Evolutionary conservation across 345 rosid species (phyloP).

Genomic region (Camelina laxa): DNA sequence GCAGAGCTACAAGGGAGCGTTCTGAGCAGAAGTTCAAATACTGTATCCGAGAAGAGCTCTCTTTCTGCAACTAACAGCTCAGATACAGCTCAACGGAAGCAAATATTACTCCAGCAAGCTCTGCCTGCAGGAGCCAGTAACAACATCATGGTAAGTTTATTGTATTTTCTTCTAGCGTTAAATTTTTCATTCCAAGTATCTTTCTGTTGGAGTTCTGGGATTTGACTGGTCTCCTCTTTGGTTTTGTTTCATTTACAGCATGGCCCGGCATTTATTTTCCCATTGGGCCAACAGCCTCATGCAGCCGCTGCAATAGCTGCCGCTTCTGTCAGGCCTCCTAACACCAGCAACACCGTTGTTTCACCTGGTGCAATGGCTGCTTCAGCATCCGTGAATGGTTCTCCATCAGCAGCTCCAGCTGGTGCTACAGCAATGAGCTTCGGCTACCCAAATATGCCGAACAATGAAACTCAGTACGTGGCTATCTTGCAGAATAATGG

Average conservation of each 20-base stretch:
- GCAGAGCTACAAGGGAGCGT: slow-evolving; percentile 57
- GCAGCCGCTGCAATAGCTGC: slow-evolving; percentile 66
- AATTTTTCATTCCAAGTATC: neutral
- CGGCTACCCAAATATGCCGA: slow-evolving; percentile 67
- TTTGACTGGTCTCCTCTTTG: neutral
- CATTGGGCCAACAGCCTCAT: slow-evolving; percentile 73
- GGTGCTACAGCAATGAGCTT: slow-evolving; percentile 66
- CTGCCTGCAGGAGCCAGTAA: slow-evolving; percentile 67
- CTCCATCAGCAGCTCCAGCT: slow-evolving; percentile 55
- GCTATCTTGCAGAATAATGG: slow-evolving; percentile 77
- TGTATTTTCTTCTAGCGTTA: neutral
- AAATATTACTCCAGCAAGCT: slow-evolving; percentile 71
- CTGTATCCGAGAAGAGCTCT: slow-evolving; percentile 56
- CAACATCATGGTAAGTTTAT: slow-evolving; percentile 60
- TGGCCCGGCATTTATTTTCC: slow-evolving; percentile 71
- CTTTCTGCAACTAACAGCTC: slow-evolving; percentile 48
- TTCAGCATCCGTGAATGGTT: slow-evolving; percentile 50
- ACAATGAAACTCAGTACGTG: slow-evolving; percentile 76
- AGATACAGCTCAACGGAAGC: slow-evolving; percentile 72
- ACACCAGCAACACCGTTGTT: slow-evolving; percentile 41
- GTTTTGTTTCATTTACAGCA: slow-evolving; percentile 52
- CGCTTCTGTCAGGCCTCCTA: slow-evolving; percentile 56
- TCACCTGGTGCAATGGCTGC: slow-evolving; percentile 45
- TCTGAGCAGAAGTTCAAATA: neutral
- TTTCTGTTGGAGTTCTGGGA: neutral